phyloP scores from a whole-genome alignment of 768 basidiomycete species.

The Pholiota molesta region DNA sequence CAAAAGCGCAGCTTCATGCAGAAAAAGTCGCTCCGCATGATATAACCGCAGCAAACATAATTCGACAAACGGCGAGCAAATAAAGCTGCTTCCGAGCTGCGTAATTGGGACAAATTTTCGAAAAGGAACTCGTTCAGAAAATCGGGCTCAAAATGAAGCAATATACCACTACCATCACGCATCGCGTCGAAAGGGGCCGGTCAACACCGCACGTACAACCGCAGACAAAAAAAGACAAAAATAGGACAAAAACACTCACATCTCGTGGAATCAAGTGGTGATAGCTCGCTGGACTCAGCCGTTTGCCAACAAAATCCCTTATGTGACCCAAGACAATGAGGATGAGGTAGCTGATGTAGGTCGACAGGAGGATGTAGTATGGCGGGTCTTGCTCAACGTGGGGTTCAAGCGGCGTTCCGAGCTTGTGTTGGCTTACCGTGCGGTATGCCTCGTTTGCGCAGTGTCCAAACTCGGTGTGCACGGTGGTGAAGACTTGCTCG shows the following conservation, averaged over 20 bases:
- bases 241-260: constrained; percentile 52
- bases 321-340: constrained; percentile 91
- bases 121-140: too few relatives aligned
- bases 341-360: constrained; percentile 92
- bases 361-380: constrained; percentile 89
- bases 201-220: not conserved
- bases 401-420: constrained; percentile 48
- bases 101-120: too few relatives aligned
- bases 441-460: constrained; percentile 78
- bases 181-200: not conserved
- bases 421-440: constrained; percentile 64
- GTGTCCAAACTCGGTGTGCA: constrained; percentile 93
- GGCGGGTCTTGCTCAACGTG: constrained; percentile 84
- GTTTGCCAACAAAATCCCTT: constrained; percentile 94
- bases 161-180: too few relatives aligned
- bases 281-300: constrained; percentile 68
- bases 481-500: constrained; percentile 74
- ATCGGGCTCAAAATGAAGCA: too few relatives aligned
- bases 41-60: too few relatives aligned
- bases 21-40: too few relatives aligned
- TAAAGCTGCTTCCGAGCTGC: too few relatives aligned
- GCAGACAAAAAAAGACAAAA: not conserved
- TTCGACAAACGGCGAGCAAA: too few relatives aligned
- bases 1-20: too few relatives aligned
- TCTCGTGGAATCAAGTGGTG: constrained; percentile 81